Evolutionary conservation across 148 eudicot species (phyloP), one percentile per base, ranked within the genome.

Genomic region (Rhododendron ferrugineum): DNA sequence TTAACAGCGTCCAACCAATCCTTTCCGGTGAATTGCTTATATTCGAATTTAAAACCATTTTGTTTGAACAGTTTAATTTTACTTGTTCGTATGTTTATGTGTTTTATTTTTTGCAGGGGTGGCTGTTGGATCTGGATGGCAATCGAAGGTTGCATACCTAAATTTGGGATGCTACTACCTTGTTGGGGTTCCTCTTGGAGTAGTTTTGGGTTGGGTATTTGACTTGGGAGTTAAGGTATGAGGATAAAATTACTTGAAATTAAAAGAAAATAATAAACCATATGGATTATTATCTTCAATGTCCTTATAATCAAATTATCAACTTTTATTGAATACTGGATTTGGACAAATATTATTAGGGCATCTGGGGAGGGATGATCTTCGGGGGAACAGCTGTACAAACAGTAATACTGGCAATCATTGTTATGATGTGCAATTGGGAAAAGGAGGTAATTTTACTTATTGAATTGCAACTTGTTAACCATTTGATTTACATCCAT

Each of bases 351-450:
- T 70, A 6, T 70, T 86, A 91, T 70, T 86, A 91, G 95, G 93
- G 92, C 0, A 91, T 93, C 40, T 91, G 95, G 95, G 91, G 88
- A 1, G 95, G 95, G 46, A 93, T 93, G 95, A 88, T 93, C 1
- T 86, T 93, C 14, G 93, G 93, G 20, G 95, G 95, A 37, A 93
- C 95, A 18, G 90, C 91, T 6, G 89, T 91, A 52, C 95, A 93
- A 83, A 93, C 95, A 13, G 0, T 90, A 52, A 87, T 93, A 75
- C 75, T 93, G 77, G 90, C 85, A 10, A 80, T 89, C 82, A 76
- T 90, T 36, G 87, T 88, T 60, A 11, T 84, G 5, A 73, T 62
- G 78, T 89, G 92, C 72, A 86, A 93, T 82, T 93, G 95, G 95
- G 95, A 93, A 5, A 90, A 90, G 30, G 92, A 93, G 95, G 95